Base-by-base conservation (phyloP, 139 green algal species). In the Haematococcus lacustris region DNA sequence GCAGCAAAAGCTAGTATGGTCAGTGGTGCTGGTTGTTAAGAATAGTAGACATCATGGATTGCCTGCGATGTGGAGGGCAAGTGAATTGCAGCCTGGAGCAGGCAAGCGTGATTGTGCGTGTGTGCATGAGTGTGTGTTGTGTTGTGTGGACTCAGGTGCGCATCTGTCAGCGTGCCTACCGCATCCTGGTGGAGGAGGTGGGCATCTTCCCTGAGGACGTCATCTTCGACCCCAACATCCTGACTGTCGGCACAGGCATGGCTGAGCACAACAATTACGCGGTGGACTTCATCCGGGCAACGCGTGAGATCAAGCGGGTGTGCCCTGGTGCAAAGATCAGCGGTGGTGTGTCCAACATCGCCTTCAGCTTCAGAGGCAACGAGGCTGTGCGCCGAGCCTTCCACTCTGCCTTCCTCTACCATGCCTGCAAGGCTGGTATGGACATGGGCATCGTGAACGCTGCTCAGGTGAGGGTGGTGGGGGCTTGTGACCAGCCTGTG, bases 361-460 rank as follows among this genome's bases (percentile, higher is more conserved):
- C 95, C 37, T 99, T 99, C 83, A 93, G 85, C 73, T 99, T 99
- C 94, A 88, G 95, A 17, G 95, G 95, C 76, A 99, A 99, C 70
- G 88, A 98, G 86, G 74, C 93, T 3, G 94, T 98, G 66, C 89
- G 94, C 34, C 86, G 93, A 28, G 91, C 84, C 33, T 97, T 98
- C 87, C 94, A 98, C 85, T 88, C 71, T 21, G 90, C 91, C 28
- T 98, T 98, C 86, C 83, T 98, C 76, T 83, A 98, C 83, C 90
- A 97, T 79, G 94, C 93, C 6, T 97, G 91, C 81, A 80, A 83
- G 39, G 92, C 93, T 1, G 95, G 95, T 78, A 98, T 99, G 94
- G 95, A 99, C 90, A 99, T 99, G 95, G 95, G 94, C 78, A 99
- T 99, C 66, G 95, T 99, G 21, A 98, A 99, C 80, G 88, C 95